Base-by-base conservation (phyloP, 1,284 basidiomycete genomes). In the Pyrrhoderma lamaoense region DNA sequence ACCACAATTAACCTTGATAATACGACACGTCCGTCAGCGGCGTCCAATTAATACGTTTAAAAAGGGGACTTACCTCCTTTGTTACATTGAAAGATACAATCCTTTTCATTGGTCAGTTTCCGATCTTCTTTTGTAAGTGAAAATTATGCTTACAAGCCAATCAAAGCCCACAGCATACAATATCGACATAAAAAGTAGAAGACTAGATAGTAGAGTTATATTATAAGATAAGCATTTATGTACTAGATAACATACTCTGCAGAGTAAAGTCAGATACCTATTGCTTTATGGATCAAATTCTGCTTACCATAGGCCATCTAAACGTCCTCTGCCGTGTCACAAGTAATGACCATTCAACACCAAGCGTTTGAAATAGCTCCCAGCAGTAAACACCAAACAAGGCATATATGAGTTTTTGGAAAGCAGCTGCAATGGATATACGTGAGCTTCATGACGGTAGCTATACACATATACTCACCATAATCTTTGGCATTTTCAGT, bases 111-210 rank as follows among this genome's bases (percentile, higher is more conserved):
- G 11, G 27, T 31, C 27, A 11, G 27, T 31, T 31, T 31, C 5
- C 5, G 27, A 31, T 5, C 27, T 31, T 5, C 27, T 31, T 31
- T 11, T 11, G n/a, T n/a, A n/a, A n/a, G n/a, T 25, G 45, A 49
- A 3, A 18, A 31, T 8, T 14, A 18, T 0, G 60, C 70, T 67
- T 60, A 83, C 81, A 85, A 58, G 51, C 81, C 80, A 57, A 80
- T 63, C 56, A 85, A 70, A 2, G 82, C 74, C 54, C 76, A 68
- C 18, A 84, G 58, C 69, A 85, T 77, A 60, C 78, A 80, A 62
- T 85, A 85, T 54, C 83, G 77, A 60, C 77, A 81, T 25, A 83
- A 66, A 62, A 85, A 84, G 62, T 82, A 82, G 54, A 82, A 77
- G 31, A 77, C 82, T 84, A 59, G 25, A 39, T 36, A 23, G 25